Conservation (phyloP, 192 early-diverging fungal species). For the Geranomyces variabilis region DNA sequence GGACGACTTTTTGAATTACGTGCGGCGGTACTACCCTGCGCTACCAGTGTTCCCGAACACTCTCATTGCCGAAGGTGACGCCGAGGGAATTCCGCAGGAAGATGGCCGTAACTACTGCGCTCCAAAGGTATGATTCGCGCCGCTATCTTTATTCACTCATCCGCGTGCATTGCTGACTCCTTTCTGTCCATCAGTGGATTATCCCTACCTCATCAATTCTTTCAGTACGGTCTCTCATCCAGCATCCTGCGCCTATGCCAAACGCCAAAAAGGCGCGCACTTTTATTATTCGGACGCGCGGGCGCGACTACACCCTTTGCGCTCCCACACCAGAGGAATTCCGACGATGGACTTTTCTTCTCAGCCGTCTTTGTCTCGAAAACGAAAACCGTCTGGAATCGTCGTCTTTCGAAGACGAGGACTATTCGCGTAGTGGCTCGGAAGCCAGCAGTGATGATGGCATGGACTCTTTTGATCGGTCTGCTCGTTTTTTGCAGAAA, state of each 20-base stretch:
- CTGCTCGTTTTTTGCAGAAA: conserved; percentile 5
- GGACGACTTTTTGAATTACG: not conserved
- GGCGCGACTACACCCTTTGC: conserved; percentile 43
- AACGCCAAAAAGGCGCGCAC: conserved; percentile 33
- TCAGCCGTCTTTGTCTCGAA: conserved; percentile 31
- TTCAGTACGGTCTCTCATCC: conserved; percentile 31
- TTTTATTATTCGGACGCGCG: conserved; percentile 42
- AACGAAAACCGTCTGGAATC: not conserved
- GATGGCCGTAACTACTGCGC: conserved; percentile 35
- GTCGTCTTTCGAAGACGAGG: conserved; percentile 1
- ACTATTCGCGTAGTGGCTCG: not conserved
- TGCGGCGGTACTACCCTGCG: conserved; percentile 17
- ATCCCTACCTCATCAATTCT: conserved; percentile 38
- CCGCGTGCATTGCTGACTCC: not conserved
- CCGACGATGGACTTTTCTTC: conserved; percentile 45
- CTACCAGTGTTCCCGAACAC: conserved; percentile 41
- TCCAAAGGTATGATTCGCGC: conserved; percentile 41
- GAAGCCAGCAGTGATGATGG: not conserved
- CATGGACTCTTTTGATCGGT: not conserved
- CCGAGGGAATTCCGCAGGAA: not conserved
- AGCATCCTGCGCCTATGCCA: conserved; percentile 29
- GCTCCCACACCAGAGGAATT: conserved; percentile 40
- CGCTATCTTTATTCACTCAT: not conserved
- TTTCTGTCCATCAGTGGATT: conserved; percentile 38
- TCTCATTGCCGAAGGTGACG: conserved; percentile 27